Conservation (phyloP, 2,329 filamentous ascomycete genomes). For the Sarocladiaceae sp. region DNA sequence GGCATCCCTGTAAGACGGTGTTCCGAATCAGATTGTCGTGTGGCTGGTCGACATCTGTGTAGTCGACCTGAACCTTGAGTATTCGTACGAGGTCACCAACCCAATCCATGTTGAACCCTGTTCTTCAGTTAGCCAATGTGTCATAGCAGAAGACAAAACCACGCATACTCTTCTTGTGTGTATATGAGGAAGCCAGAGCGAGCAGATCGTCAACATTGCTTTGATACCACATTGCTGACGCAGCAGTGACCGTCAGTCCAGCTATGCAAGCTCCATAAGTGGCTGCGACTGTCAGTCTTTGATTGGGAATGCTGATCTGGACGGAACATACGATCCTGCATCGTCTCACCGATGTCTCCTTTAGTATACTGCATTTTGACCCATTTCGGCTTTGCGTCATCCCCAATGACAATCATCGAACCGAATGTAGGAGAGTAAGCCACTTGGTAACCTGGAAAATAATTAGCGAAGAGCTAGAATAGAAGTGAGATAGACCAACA, state of each 20-base stretch:
- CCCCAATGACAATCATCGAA: conserved; percentile 51
- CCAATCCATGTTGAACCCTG: conserved; percentile 57
- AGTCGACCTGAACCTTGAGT: conserved; percentile 71
- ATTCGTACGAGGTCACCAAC: conserved; percentile 62
- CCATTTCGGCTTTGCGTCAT: conserved; percentile 55
- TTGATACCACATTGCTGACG: conserved; percentile 37
- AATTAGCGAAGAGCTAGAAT: conserved; percentile 12
- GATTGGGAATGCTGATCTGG: neutral
- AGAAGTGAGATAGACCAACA: conserved; percentile 37
- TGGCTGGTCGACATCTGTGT: conserved; percentile 61
- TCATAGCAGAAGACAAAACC: neutral
- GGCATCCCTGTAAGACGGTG: conserved; percentile 62
- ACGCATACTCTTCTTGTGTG: conserved; percentile 25
- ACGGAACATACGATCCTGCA: conserved; percentile 33
- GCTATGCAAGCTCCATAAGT: conserved; percentile 54
- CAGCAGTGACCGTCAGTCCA: conserved; percentile 48
- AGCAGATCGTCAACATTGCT: conserved; percentile 65
- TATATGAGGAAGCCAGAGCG: conserved; percentile 42
- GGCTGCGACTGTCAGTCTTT: conserved; percentile 26
- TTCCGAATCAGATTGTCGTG: conserved; percentile 71
- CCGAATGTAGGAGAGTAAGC: conserved; percentile 55
- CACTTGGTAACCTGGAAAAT: conserved; percentile 45
- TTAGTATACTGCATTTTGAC: conserved; percentile 45
- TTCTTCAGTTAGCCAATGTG: conserved; percentile 13
- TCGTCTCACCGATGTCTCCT: conserved; percentile 40